phyloP scores from a whole-genome alignment of 495 filamentous ascomycete species.

The Coniosporium apollinis region DNA sequence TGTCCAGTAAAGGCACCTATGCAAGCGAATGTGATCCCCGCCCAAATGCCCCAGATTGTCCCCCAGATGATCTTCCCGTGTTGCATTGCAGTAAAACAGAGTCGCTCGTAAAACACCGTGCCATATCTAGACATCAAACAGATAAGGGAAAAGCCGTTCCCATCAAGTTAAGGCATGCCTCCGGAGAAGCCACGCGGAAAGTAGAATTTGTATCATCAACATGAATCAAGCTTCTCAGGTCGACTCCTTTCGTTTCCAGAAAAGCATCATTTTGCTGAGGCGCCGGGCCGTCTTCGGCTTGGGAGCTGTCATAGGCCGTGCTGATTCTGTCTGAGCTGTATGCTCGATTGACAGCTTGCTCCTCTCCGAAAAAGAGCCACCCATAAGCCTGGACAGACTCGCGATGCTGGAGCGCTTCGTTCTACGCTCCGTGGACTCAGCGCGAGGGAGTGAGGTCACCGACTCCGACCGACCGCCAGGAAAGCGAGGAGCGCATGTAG shows the following conservation, averaged over 20 bases:
- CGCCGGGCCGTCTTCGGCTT: slow-evolving; percentile 53
- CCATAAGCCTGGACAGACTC: slow-evolving; percentile 70
- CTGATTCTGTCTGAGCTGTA: slow-evolving; percentile 32
- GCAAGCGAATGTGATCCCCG: too few relatives aligned
- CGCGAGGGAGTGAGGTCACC: slow-evolving; percentile 33
- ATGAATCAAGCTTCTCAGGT: too few relatives aligned
- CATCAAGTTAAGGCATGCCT: too few relatives aligned
- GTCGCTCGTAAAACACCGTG: too few relatives aligned
- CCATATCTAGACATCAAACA: too few relatives aligned
- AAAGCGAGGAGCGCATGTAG: slow-evolving; percentile 26
- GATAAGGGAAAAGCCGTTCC: too few relatives aligned
- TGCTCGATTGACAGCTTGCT: slow-evolving; percentile 69
- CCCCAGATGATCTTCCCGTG: too few relatives aligned
- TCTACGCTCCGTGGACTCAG: slow-evolving; percentile 32
- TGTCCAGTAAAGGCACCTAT: too few relatives aligned
- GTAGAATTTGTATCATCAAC: too few relatives aligned
- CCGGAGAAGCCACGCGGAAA: too few relatives aligned
- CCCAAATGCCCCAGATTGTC: too few relatives aligned
- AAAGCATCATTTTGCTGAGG: slow-evolving; percentile 66
- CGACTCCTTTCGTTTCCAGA: slow-evolving; percentile 46
- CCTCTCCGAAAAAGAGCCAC: slow-evolving; percentile 56
- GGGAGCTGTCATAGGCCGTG: slow-evolving; percentile 38
- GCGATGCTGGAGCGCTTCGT: slow-evolving; percentile 72
- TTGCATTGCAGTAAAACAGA: too few relatives aligned
- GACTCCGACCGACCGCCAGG: slow-evolving; percentile 48